A percentile compares a stretch with the other conserved stretches of the same genome.
phyloP scores from a whole-genome alignment of 768 basidiomycete species.

The Obba rivulosa region DNA sequence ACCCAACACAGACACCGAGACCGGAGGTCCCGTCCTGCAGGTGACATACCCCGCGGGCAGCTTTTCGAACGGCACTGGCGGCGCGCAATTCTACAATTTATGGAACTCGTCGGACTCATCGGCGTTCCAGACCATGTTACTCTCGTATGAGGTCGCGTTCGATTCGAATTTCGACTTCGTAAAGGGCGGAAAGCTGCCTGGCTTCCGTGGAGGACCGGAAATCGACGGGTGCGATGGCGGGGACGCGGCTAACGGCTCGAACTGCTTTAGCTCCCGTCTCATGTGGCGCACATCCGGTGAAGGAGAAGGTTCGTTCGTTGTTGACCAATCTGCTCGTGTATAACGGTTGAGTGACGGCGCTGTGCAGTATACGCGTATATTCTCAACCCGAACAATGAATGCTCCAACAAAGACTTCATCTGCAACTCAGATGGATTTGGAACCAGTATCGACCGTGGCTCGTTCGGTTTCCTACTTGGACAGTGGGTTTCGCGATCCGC shows the following conservation, averaged over 20 bases:
- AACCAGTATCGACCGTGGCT: conserved; percentile 64
- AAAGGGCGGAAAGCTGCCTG: conserved; percentile 75
- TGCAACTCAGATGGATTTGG: conserved; percentile 73
- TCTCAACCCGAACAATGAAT: conserved; percentile 56
- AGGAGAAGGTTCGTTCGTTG: conserved; percentile 57
- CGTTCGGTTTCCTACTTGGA: conserved; percentile 57
- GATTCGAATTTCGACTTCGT: conserved; percentile 62
- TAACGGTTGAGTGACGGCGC: background rate
- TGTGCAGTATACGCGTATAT: conserved; percentile 75
- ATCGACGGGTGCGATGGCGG: conserved; percentile 68
- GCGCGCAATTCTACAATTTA: conserved; percentile 60
- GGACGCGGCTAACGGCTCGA: conserved; percentile 49
- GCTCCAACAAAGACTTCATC: conserved; percentile 44
- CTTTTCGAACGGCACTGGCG: conserved; percentile 56
- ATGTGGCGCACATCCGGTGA: conserved; percentile 69
- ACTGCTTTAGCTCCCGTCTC: conserved; percentile 68
- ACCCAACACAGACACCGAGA: conserved; percentile 13
- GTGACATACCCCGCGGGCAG: conserved; percentile 60
- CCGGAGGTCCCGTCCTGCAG: conserved; percentile 40
- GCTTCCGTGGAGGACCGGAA: conserved; percentile 63
- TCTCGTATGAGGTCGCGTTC: conserved; percentile 74
- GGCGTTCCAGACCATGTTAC: conserved; percentile 59
- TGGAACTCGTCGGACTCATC: conserved; percentile 59
- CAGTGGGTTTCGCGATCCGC: conserved; percentile 40
- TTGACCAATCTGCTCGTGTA: background rate